Conservation (phyloP, 164 flowering plant species). For the Amborella trichopoda region DNA sequence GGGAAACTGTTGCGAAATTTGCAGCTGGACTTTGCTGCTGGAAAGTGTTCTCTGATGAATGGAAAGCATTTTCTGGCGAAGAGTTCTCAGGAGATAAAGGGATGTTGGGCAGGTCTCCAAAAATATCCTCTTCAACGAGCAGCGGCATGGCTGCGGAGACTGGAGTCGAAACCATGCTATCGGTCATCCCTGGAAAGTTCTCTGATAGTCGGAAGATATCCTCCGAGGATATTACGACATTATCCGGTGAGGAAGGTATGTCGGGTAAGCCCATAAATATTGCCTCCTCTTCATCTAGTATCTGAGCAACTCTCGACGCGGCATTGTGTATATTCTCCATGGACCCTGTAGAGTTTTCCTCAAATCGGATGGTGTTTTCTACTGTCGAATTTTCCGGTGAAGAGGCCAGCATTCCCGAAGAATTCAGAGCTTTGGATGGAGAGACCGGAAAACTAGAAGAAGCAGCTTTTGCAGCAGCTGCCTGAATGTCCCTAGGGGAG, state of each 20-base stretch:
- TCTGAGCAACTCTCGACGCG: background rate
- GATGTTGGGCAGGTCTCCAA: constrained; percentile 24
- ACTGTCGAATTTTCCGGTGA: no score
- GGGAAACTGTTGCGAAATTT: no score
- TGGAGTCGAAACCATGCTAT: no score
- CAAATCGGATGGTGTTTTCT: no score
- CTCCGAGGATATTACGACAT: no score
- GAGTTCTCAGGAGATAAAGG: constrained; percentile 3
- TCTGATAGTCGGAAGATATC: no score
- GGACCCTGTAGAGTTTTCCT: background rate
- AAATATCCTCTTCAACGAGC: constrained; percentile 3
- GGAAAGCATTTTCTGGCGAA: no score
- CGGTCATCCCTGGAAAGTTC: no score
- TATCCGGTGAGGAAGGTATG: constrained; percentile 7
- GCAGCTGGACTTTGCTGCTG: no score
- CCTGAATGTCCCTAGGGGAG: constrained; percentile 43
- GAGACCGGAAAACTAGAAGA: constrained; percentile 8
- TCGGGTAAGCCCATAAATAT: constrained; percentile 19
- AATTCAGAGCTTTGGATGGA: background rate
- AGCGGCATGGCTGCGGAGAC: no score
- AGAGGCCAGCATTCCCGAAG: background rate
- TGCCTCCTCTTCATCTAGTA: background rate
- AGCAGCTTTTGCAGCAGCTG: constrained; percentile 43
- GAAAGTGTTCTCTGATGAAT: no score
- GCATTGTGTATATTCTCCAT: background rate